Conservation (phyloP, 2,329 filamentous ascomycete genomes). For the Cordyceps fumosorosea region DNA sequence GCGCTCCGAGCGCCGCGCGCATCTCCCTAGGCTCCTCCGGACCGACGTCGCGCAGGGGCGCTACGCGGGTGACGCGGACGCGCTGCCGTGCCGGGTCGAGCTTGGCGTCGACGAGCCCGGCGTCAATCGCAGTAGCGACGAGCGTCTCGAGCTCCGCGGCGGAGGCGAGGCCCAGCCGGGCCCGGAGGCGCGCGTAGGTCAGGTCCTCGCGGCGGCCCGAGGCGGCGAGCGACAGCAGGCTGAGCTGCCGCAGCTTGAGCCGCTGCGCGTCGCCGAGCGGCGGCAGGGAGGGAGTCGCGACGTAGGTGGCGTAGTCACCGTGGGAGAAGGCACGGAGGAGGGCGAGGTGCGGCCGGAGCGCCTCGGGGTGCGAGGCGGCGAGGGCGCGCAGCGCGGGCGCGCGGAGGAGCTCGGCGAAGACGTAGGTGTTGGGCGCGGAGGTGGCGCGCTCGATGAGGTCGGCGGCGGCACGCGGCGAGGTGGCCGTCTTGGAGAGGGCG, state of each 20-base stretch:
- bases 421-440: conserved; percentile 79
- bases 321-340: conserved; percentile 87
- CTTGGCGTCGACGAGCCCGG: conserved; percentile 71
- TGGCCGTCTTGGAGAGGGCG: conserved; percentile 78
- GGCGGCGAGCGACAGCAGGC: conserved; percentile 69
- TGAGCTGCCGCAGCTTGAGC: conserved; percentile 84
- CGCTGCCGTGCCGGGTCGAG: conserved; percentile 71
- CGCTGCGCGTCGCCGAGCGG: conserved; percentile 64
- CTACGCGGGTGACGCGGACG: conserved; percentile 72
- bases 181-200: conserved; percentile 64
- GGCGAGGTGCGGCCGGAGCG: conserved; percentile 57
- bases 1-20: conserved; percentile 48
- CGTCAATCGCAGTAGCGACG: conserved; percentile 82
- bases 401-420: conserved; percentile 90
- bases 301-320: conserved; percentile 60
- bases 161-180: conserved; percentile 58
- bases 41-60: conserved; percentile 78
- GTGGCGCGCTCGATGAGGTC: conserved; percentile 85
- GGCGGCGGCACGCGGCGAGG: conserved; percentile 73
- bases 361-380: conserved; percentile 38
- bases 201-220: conserved; percentile 43
- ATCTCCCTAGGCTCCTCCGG: conserved; percentile 69
- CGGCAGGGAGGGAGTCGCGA: conserved; percentile 47
- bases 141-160: conserved; percentile 73
- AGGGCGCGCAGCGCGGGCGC: conserved; percentile 73